Evolutionary conservation across 129 eudicot genomes (phyloP), one percentile per base, ranked within the genome.

Genomic region (Dittrichia graveolens): DNA sequence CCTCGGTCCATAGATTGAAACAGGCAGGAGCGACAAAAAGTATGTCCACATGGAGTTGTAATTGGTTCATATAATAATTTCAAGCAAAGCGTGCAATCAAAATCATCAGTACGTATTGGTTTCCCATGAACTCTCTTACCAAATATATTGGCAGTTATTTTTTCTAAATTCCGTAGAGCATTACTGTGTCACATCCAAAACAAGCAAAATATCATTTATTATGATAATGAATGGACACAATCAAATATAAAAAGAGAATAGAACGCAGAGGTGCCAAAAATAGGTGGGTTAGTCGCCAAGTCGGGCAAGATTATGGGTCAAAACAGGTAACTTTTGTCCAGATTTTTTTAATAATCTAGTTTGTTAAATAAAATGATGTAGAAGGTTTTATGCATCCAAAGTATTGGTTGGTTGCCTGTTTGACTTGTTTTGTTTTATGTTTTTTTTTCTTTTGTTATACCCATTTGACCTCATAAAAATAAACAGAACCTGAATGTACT

Each of bases 11-110:
- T 90, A 14, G 96, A 81, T 75, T 95, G 99, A 73, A 95, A 95
- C 53, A 95, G 80, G 82, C 99, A 95, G 69, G 97, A 88, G 39
- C 94, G 91, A 75, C 99, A 95, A 74, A 95, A 95, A 1, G 99
- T 84, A 77, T 95, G 99, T 18, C 99, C 99, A 78, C 99, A 95
- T 46, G 99, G 91, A 81, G 99, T 95, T 79, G 99, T 95, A 50
- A 95, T 38, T 9, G 99, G 99, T 77, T 90, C 94, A 74, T 83
- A 95, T 45, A 95, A 75, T 79, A 95, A 72, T 78, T 90, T 95
- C 59, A 95, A 81, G 71, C 99, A 95, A 63, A 95, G 82, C 4
- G 96, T 95, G 82, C 99, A 95, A 75, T 95, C 99, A 80, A 90
- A 95, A 63, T 95, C 97, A 79, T 88, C 90, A 5, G 85, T 81